These are phyloP conservation scores for Blastobotrys illinoisensis DNA, from an alignment of 1,139 yeast genomes.

Conservation along the genomic window DNA sequence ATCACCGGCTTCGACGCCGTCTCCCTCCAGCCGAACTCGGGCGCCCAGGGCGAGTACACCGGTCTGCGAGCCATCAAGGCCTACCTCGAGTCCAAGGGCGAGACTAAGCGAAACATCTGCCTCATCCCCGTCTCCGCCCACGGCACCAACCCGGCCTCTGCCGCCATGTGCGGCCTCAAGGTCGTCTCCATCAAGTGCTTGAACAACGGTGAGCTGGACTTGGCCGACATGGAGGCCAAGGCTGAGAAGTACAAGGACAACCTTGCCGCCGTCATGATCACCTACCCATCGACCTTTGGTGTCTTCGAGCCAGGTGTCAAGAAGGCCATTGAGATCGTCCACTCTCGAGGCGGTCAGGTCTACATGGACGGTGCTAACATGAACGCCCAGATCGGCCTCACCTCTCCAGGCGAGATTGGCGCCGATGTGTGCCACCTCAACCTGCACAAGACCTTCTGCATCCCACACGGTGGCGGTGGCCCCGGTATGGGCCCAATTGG, in stretches of 20 bases:
- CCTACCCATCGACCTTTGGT: constrained; percentile 96
- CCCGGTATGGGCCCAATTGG: constrained; percentile 99
- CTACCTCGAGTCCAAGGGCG: constrained; percentile 68
- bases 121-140: constrained; percentile 96
- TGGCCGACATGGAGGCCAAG: constrained; percentile 66
- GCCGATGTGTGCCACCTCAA: constrained; percentile 99
- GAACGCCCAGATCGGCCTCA: constrained; percentile 98
- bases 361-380: constrained; percentile 98
- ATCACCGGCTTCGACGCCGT: constrained; percentile 95
- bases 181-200: constrained; percentile 90
- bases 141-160: constrained; percentile 98
- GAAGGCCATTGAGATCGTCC: constrained; percentile 78
- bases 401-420: constrained; percentile 95
- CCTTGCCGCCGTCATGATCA: constrained; percentile 89
- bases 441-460: constrained; percentile 93
- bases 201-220: constrained; percentile 77
- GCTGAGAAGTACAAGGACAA: constrained; percentile 63
- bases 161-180: constrained; percentile 93
- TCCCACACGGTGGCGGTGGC: constrained; percentile 99
- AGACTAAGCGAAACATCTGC: constrained; percentile 73
- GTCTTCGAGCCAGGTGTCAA: constrained; percentile 89
- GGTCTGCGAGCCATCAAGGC: constrained; percentile 84
- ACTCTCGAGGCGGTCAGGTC: constrained; percentile 85
- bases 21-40: constrained; percentile 93
- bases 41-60: constrained; percentile 97